Evolutionary conservation across 495 filamentous ascomycete species (phyloP), one percentile per base, ranked within the genome.

Genomic region (Podospora pseudoanserina): DNA sequence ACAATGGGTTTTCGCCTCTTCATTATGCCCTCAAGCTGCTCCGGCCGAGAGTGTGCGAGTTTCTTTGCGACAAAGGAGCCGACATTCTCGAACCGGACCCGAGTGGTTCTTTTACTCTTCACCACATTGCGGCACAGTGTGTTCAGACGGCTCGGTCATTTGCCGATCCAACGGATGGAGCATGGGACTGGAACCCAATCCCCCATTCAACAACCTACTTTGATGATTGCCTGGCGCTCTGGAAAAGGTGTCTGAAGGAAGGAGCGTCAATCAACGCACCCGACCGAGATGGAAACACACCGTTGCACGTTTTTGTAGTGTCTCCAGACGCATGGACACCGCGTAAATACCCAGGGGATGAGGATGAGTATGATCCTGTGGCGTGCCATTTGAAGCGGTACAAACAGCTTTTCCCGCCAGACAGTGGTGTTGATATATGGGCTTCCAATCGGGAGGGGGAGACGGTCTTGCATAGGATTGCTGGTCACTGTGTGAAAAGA

Each of bases 401-500:
- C 32, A 62, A 66, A 18, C 23, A 53, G 18, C 18, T 67, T 13
- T 60, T 65, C 34, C 66, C 60, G 66, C 0, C 59, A 2, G 34
- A 20, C 4, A 27, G 61, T n/a, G 66, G 58, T 20, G 73, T 71
- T 23, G 72, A 80, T 69, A 64, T 80, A n/a, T 71, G 71, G 60
- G 68, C 69, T 3, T 64, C 64, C 20, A 76, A 72, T 28, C 64
- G 77, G 58, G 66, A 66, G 2, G 77, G 78, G 2, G 71, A 74
- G 60, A 72, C 72, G 18, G 44, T 76, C 67, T 71, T 80, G 20
- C 78, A 80, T 74, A 13, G 75, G 39, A 56, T 77, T 30, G 77
- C 78, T 23, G 23, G 23, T 23, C 23, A 23, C 23, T 23, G 23
- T 23, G 23, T 23, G 23, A 1, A 0, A 23, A 23, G 23, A 23